Evolutionary conservation across 202 grass and related monocot species (phyloP).

Genomic region (Carex sylvatica): DNA sequence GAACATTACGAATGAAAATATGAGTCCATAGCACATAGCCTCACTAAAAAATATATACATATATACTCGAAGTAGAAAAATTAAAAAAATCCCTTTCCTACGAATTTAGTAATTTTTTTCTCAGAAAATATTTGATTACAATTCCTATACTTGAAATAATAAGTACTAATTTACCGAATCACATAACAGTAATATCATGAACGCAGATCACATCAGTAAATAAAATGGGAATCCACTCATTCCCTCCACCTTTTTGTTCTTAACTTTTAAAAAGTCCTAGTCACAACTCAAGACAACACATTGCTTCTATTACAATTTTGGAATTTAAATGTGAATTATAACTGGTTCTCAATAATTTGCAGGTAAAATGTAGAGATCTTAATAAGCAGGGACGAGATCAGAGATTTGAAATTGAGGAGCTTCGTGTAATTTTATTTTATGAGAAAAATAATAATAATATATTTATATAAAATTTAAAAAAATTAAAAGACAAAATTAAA

Average conservation of each 20-base stretch:
- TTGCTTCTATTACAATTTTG: neutral
- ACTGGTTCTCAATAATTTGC: neutral
- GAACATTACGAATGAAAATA: too few species aligned
- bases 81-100: too few species aligned
- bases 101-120: too few species aligned
- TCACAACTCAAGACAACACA: neutral
- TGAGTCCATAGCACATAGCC: too few species aligned
- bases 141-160: neutral
- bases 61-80: neutral
- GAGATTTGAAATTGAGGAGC: too few species aligned
- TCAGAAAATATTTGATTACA: neutral
- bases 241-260: neutral
- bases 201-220: constrained; percentile 2
- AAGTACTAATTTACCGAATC: constrained; percentile 26
- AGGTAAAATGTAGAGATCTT: neutral
- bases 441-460: too few species aligned
- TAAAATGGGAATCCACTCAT: neutral
- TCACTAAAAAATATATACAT: neutral
- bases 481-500: too few species aligned
- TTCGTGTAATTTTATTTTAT: too few species aligned
- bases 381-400: neutral
- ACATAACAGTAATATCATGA: constrained; percentile 36
- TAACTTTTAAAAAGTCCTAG: neutral
- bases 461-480: too few species aligned
- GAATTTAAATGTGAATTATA: neutral